phyloP scores from a whole-genome alignment of 306 rosid genomes.

The Begonia fuchsioides region DNA sequence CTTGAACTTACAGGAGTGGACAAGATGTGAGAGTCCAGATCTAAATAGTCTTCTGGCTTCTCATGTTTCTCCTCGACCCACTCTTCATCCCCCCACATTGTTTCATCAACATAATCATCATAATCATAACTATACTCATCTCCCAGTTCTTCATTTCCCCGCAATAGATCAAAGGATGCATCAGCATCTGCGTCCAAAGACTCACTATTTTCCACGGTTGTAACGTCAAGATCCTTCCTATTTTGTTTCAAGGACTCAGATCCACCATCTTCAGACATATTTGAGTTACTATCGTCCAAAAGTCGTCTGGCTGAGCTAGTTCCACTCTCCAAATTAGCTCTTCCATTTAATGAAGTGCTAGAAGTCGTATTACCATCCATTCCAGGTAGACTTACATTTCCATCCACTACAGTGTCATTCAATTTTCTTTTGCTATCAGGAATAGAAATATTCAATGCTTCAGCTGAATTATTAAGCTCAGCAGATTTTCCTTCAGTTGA shows the following conservation, averaged over 20 bases:
- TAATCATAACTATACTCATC: slow-evolving; percentile 87
- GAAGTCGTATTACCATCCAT: slow-evolving; percentile 24
- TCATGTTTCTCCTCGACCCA: slow-evolving; percentile 67
- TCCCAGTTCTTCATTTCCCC: slow-evolving; percentile 63
- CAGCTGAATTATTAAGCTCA: slow-evolving; percentile 11
- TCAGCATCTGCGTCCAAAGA: slow-evolving; percentile 78
- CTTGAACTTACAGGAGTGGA: slow-evolving; percentile 76
- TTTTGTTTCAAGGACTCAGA: slow-evolving; percentile 29
- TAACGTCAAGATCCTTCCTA: slow-evolving; percentile 35
- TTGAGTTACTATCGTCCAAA: slow-evolving; percentile 49
- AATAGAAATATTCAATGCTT: slow-evolving; percentile 12
- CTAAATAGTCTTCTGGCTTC: slow-evolving; percentile 65
- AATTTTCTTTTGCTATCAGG: slow-evolving; percentile 10
- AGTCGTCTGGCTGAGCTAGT: slow-evolving; percentile 55
- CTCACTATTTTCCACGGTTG: slow-evolving; percentile 65
- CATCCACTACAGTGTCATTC: slow-evolving; percentile 24
- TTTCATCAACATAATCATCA: slow-evolving; percentile 67
- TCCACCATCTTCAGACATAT: slow-evolving; percentile 35
- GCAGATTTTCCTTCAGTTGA: slow-evolving; percentile 13
- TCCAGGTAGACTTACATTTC: slow-evolving; percentile 36
- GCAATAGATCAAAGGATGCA: slow-evolving; percentile 75
- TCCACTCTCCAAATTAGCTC: slow-evolving; percentile 28
- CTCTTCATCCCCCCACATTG: slow-evolving; percentile 97
- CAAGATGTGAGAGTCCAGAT: slow-evolving; percentile 74
- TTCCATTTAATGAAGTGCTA: slow-evolving; percentile 18